Base-by-base conservation (phyloP, 805 yeast species). In the Kazachstania psychrophila region DNA sequence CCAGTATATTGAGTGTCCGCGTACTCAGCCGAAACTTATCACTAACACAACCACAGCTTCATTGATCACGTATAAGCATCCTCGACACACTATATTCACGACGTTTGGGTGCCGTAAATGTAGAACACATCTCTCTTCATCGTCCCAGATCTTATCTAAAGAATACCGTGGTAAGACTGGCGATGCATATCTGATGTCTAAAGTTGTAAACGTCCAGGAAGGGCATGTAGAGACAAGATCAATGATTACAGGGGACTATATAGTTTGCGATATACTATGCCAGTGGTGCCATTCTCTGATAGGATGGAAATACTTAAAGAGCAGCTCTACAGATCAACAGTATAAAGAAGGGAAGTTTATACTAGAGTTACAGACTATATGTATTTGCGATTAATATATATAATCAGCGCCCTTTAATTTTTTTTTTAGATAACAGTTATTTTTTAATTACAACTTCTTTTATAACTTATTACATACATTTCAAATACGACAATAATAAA, bases 291-390 rank as follows among this genome's bases (percentile, higher is more conserved):
- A 61, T 34, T 52, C 57, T 8, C 55, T 69, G 36, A 60, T 79
- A n/a, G 86, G 86, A 2, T 79, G 86, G 86, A 70, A 69, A 43
- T 79, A 79, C 48, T 50, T 76, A 31, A 62, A 61, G 45, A 68
- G 79, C 27, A 65, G 63, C 23, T 53, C 59, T 23, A 47, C 46
- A 17, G 54, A 61, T 13, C 79, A 76, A 58, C 61, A 63, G 41
- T 77, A 72, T 51, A 79, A 79, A 51, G 82, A 75, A 46, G 79
- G 80, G 8, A 67, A 70, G 44, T 77, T 57, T 45, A 75, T 79
- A 28, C 61, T 78, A 43, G 82, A 76, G 38, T 42, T 56, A 28
- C 45, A 52, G 31, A 53, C 51, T 6, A 48, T 57, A 22, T 49
- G 54, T 44, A 45, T 49, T 28, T 51, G 51, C 19, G 37, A 39